Base-by-base conservation (phyloP, 768 basidiomycete genomes). In the Boletus vermiculosoides region DNA sequence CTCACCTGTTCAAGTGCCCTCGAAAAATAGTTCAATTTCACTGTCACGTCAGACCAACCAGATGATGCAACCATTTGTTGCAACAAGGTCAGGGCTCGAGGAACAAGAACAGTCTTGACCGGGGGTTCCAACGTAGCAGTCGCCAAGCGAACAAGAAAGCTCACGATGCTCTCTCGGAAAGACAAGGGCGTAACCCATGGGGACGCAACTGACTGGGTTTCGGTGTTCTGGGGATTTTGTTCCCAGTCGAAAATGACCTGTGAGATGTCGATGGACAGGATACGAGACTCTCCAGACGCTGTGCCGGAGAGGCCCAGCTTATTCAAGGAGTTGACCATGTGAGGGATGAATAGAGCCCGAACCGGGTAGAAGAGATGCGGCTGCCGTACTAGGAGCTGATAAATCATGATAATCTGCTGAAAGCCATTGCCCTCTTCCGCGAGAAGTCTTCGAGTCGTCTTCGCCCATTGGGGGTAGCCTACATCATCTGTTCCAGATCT, bases 221-320 rank as follows among this genome's bases (percentile, higher is more conserved):
- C 72, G 1, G 60, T 49, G 9, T 70, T 65, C 57, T 77, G 71
- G 9, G 57, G 79, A 79, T 72, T 82, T 72, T 90, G 86, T 70
- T 98, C 97, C 97, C 97, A 99, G 41, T 86, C 83, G 66, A 94
- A 92, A 36, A 99, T 88, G 40, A 94, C 85, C 69, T 97, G 94
- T 15, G 95, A 79, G 36, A 95, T 83, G 57, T 99, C 97, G 55
- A 98, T 83, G 22, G 93, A 92, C 41, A 98, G 75, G 22, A 86
- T 74, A n/a, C 94, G 85, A 8, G 91, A 87, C 64, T 98, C 97
- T 23, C 79, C 67, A 10, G 84, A 88, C 12, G 92, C 83, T 5
- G 81, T 78, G 4, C 82, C 73, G 18, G 85, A 81, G 67, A 95
- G 82, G n/a, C 94, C 94, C 7, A 98, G 80, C 70, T 94, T 95